Percentiles rank a stretch among this genome's conserved stretches.
Evolutionary conservation across 2,329 filamentous ascomycete genomes (phyloP).

Genomic region (Penicillium aurantiogriseum): DNA sequence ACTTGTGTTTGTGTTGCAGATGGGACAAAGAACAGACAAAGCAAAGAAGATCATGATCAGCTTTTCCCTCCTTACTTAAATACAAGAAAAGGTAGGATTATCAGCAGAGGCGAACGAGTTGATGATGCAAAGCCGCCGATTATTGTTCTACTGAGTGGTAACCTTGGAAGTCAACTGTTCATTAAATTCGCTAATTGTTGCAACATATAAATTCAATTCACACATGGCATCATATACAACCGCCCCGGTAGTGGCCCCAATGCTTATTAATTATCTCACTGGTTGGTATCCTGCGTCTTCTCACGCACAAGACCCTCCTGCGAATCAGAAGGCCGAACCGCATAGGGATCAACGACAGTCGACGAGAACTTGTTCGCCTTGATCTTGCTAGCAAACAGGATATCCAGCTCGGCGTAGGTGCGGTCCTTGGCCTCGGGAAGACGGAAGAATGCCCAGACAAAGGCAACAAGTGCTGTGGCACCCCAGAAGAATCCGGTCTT

Average conservation of each 20-base stretch:
- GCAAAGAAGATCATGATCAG: too few species aligned
- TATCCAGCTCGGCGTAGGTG: conserved; percentile 43
- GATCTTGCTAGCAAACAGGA: conserved; percentile 42
- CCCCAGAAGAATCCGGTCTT: conserved; percentile 46
- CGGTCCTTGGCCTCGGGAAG: conserved; percentile 40
- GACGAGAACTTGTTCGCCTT: conserved; percentile 35
- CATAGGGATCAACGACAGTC: conserved; percentile 21
- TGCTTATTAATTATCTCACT: background rate
- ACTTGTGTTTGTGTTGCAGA: too few species aligned
- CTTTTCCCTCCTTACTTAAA: too few species aligned
- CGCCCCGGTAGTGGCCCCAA: background rate
- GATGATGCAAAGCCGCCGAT: too few species aligned
- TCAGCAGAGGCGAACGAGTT: too few species aligned
- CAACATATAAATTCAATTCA: background rate
- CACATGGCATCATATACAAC: background rate
- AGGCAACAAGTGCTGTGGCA: conserved; percentile 24
- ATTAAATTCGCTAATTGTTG: background rate
- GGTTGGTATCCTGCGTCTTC: conserved; percentile 8
- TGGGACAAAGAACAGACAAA: too few species aligned
- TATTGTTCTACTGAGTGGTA: too few species aligned
- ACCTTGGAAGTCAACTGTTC: background rate
- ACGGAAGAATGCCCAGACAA: conserved; percentile 40
- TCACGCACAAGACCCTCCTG: conserved; percentile 18
- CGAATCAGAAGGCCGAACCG: conserved; percentile 8
- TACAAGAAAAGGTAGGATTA: too few species aligned